Base-by-base conservation (phyloP, 1,139 yeast species). In the Sugiyamaella xylanicola region DNA sequence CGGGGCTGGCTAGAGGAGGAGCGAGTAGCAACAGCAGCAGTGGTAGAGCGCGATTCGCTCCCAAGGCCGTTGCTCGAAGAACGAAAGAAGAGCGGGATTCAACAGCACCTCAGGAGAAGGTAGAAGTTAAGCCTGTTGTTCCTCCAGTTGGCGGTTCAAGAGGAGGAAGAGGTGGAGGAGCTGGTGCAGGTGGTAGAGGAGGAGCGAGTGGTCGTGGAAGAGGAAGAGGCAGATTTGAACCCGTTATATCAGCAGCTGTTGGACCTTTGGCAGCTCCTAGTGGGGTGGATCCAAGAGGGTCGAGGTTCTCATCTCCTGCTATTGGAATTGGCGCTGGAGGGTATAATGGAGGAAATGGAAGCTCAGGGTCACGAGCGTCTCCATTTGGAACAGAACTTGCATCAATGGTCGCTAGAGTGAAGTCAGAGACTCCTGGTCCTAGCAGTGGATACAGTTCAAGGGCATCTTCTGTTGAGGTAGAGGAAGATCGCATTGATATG, bases 61-160 rank as follows among this genome's bases (percentile, higher is more conserved):
- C 97, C 0, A 90, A 90, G 69, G 85, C 78, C 1, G 96, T 90
- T 42, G 89, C 88, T 1, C 77, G 97, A 71, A 83, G 89, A 68
- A 75, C 90, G 19, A 86, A 88, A 63, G 93, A 87, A 65, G 97
- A 89, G 65, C 76, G 97, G 68, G 95, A 84, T 27, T 84, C 86
- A 45, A 82, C 83, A 40, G 91, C 91, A 0, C 89, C 91, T 1
- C 77, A 77, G 59, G 73, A 80, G 51, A 80, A 82, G 58, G 71
- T 73, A 17, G 74, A 68, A 32, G 71, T 68, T 8, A 56, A 60
- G 27, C 50, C 59, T 13, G 22, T n/a, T 2, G 32, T 21, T 3
- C 29, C 48, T 16, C 9, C 52, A 15, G 20, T 40, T n/a, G 32
- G 43, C 17, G 13, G 46, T 40, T 32, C 47, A 21, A 36, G 60